phyloP scores from a whole-genome alignment of 139 green algal genomes.

The Haematococcus lacustris region DNA sequence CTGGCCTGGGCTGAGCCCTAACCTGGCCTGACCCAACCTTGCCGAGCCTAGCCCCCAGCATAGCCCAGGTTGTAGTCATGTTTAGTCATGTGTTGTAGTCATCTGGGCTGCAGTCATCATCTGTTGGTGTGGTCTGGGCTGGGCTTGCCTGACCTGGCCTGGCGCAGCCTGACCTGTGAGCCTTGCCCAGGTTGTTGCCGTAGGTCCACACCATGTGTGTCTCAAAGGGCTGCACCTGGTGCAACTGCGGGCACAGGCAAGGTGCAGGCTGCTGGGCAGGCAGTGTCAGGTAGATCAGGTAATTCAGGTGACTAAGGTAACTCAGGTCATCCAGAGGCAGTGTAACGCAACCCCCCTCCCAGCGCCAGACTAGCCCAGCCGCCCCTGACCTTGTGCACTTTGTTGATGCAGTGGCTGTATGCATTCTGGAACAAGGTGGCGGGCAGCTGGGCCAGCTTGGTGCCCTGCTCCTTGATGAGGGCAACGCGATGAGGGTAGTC shows the following conservation, averaged over 20 bases:
- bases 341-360: background rate
- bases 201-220: slow-evolving; percentile 29
- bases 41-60: too few species aligned
- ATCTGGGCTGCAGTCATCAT: too few species aligned
- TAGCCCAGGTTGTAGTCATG: too few species aligned
- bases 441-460: slow-evolving; percentile 24
- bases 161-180: slow-evolving; percentile 2
- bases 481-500: slow-evolving; percentile 2
- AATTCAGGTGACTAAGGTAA: background rate
- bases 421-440: slow-evolving; percentile 29
- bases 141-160: too few species aligned
- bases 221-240: slow-evolving; percentile 22
- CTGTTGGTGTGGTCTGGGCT: too few species aligned
- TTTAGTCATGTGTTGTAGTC: too few species aligned
- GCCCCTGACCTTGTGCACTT: slow-evolving; percentile 22
- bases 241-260: slow-evolving; percentile 10
- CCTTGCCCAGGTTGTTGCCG: slow-evolving; percentile 25
- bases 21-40: too few species aligned
- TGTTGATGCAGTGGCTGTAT: slow-evolving; percentile 33
- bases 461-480: slow-evolving; percentile 7
- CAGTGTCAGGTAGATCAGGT: background rate
- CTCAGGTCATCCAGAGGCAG: background rate
- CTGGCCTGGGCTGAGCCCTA: too few species aligned
- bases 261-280: background rate
- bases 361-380: background rate